Base-by-base conservation (phyloP, 78 protist species). In the Neovahlkampfia damariscottae region DNA sequence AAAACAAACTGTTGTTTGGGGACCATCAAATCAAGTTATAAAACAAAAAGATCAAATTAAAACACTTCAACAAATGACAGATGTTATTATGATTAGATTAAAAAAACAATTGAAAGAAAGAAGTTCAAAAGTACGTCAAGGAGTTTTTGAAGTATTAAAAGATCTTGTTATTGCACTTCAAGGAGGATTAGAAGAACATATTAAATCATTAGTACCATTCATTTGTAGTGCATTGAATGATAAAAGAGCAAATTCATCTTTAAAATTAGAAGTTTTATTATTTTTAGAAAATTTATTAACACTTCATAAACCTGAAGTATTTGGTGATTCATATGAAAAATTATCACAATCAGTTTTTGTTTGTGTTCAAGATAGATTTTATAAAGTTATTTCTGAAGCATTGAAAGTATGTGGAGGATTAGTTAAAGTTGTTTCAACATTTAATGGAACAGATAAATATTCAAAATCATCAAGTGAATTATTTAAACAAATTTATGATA, bases 301-400 rank as follows among this genome's bases (percentile, higher is more conserved):
- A 35, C 82, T 40, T 38, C 89, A 87, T 62, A 81, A 76, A 31
- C 67, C 88, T 4, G 38, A 80, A 29, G 70, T 39, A 8, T 82
- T 90, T 75, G 67, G 39, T 41, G 2, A 72, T 40, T 3, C 36
- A 30, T 40, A 2, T 40, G 3, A 19, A 19, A 69, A 10, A 10
- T 10, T 10, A 69, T 10, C 72, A n/a, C 66, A 10, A 69, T 19
- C 35, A 31, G 10, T 91, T 27, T 36, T 87, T 37, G 72, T 72
- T 29, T 79, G 82, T 36, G 84, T 89, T 37, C 67, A 75, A 4
- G 96, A 93, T 67, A 29, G 77, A 28, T 89, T 89, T 77, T 91
- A 84, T 87, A 79, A 89, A 38, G 74, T 90, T 59, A 29, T 79
- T 3, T 76, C 88, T 6, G 95, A 90, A 29, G 87, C 94, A 4